Percentiles rank a stretch among this genome's conserved stretches.
Evolutionary conservation across 1,284 basidiomycete genomes (phyloP).

Genomic region (Naganishia liquefaciens): DNA sequence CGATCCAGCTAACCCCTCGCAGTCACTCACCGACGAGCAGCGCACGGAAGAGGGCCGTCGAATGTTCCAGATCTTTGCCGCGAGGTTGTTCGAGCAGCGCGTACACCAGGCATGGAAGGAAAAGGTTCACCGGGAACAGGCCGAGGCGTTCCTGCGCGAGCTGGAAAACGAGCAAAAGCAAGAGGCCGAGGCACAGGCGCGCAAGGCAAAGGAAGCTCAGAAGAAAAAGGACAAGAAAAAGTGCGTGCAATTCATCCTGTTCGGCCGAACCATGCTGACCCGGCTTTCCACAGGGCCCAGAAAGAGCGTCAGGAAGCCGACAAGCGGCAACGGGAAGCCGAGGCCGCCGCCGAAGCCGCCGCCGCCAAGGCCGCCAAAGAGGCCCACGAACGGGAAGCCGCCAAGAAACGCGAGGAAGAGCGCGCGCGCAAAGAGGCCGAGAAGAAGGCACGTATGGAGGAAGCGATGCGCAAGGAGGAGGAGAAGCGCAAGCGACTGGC

Average conservation of each 20-base stretch:
- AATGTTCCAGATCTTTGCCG: constrained; percentile 99
- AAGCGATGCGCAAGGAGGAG: constrained; percentile 59
- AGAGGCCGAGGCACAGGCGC: constrained; percentile 79
- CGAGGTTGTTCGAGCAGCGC: constrained; percentile 97
- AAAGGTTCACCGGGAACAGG: constrained; percentile 86
- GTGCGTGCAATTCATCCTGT: constrained; percentile 37
- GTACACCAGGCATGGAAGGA: constrained; percentile 91
- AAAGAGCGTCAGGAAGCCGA: constrained; percentile 91
- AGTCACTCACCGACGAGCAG: constrained; percentile 62
- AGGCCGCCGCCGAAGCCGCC: constrained; percentile 76
- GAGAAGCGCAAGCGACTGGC: constrained; percentile 57
- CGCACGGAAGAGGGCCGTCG: constrained; percentile 98
- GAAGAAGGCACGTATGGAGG: constrained; percentile 75
- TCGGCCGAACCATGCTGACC: not conserved
- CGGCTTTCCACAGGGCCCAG: constrained; percentile 66
- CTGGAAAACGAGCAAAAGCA: constrained; percentile 84
- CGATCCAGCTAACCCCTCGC: not conserved
- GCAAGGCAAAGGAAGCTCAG: constrained; percentile 93
- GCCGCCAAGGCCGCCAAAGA: constrained; percentile 66
- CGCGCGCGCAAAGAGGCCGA: constrained; percentile 69
- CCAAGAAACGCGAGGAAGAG: constrained; percentile 72
- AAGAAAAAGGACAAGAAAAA: constrained; percentile 77
- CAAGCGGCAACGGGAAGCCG: constrained; percentile 72
- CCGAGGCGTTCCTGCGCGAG: constrained; percentile 81
- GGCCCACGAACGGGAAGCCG: constrained; percentile 65